Percentiles rank a stretch among this genome's conserved stretches.
phyloP scores from a whole-genome alignment of 83 land plant genomes.

The Thuja plicata region DNA sequence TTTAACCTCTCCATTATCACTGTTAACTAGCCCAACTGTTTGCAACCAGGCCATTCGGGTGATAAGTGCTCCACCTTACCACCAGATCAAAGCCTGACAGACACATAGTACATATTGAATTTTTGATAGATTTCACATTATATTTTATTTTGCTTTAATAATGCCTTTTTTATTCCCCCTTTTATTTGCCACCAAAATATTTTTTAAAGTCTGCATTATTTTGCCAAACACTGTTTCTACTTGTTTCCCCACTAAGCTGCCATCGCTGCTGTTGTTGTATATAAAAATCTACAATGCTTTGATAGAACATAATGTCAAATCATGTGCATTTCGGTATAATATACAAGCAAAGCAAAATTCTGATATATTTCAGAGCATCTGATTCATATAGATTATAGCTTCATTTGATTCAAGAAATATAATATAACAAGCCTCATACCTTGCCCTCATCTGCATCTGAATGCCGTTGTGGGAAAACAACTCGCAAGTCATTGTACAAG shows the following conservation, averaged over 20 bases:
- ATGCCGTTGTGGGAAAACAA: slow-evolving; percentile 96
- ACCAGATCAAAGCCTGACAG: too few relatives aligned
- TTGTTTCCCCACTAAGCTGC: neutral
- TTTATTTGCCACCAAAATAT: neutral
- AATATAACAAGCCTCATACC: slow-evolving; percentile 46
- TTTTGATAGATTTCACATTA: neutral
- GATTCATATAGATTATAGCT: neutral
- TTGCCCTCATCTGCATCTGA: slow-evolving; percentile 97
- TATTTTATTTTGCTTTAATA: neutral
- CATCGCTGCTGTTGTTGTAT: neutral
- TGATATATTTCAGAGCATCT: neutral
- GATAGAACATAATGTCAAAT: neutral
- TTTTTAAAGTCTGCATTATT: neutral
- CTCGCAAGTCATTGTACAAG: slow-evolving; percentile 85
- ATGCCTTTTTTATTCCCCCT: neutral
- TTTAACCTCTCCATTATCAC: too few relatives aligned
- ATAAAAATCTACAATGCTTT: neutral
- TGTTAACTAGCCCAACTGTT: too few relatives aligned
- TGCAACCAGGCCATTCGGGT: too few relatives aligned
- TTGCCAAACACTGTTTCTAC: neutral
- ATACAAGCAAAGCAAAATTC: neutral
- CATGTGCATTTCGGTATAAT: neutral
- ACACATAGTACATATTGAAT: too few relatives aligned
- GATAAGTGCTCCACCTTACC: too few relatives aligned
- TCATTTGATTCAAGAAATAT: neutral